Evolutionary conservation across 345 rosid genomes (phyloP).

Genomic region (Syzygium jambos): DNA sequence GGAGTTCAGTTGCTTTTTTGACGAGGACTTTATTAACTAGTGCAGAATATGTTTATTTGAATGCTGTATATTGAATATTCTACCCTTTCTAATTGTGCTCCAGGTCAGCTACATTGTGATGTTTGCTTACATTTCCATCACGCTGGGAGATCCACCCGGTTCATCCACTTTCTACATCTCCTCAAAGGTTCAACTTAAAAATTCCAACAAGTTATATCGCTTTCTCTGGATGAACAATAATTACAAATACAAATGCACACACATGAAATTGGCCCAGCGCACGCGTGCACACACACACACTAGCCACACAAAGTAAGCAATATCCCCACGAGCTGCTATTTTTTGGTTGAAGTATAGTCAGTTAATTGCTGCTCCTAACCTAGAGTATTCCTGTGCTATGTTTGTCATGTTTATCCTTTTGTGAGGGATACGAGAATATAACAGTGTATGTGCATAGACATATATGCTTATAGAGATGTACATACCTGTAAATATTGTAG

Average conservation of each 20-base stretch:
- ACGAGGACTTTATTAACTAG: neutral
- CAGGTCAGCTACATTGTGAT: slow-evolving; percentile 95
- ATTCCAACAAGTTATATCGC: neutral
- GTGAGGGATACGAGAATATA: neutral
- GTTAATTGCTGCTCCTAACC: neutral
- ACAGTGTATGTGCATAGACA: neutral
- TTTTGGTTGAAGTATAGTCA: neutral
- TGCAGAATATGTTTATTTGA: neutral
- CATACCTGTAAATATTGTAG: neutral
- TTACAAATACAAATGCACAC: neutral
- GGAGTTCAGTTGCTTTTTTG: neutral
- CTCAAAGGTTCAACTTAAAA: slow-evolving; percentile 53
- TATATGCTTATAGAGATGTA: neutral
- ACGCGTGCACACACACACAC: neutral
- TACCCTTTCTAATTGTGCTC: neutral
- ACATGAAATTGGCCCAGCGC: neutral
- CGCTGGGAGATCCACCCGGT: slow-evolving; percentile 66
- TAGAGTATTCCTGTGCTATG: neutral
- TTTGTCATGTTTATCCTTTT: neutral
- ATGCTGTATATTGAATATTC: neutral
- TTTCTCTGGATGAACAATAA: neutral
- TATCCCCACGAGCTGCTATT: neutral
- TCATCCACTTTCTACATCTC: slow-evolving; percentile 60
- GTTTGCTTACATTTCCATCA: slow-evolving; percentile 86
- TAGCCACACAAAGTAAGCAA: neutral